Conservation (phyloP, 768 basidiomycete genomes). For the Guyanaporus albipodus region DNA sequence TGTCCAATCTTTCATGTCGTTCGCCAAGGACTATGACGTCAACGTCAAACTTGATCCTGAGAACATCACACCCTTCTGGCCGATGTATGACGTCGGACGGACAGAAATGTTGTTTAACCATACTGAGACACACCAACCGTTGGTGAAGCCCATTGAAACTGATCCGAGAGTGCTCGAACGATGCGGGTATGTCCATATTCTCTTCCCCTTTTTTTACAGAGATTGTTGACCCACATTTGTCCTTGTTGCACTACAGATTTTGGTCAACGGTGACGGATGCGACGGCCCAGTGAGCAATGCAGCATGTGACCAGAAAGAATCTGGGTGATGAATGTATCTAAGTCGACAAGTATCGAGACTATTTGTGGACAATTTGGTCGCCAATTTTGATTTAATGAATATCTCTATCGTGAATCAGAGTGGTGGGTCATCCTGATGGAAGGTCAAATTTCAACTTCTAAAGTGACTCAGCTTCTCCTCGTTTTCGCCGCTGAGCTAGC, state of each 20-base stretch:
- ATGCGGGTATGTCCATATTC: constrained; percentile 12
- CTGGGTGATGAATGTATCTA: no score
- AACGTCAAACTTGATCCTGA: constrained; percentile 16
- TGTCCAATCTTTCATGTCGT: constrained; percentile 23
- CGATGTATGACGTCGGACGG: not conserved
- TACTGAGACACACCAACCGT: constrained; percentile 1
- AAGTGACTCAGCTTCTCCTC: no score
- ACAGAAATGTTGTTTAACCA: constrained; percentile 20
- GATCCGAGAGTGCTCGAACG: constrained; percentile 1
- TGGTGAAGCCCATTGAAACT: not conserved
- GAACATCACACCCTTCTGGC: constrained; percentile 18
- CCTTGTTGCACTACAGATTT: constrained; percentile 11
- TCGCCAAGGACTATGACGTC: constrained; percentile 21
- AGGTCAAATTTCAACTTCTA: no score
- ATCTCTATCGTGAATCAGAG: no score
- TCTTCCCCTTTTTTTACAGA: not conserved
- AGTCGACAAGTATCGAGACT: no score
- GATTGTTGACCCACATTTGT: no score
- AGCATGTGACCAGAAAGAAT: no score
- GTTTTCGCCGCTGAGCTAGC: no score
- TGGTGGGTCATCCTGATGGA: no score
- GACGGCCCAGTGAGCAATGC: constrained; percentile 8
- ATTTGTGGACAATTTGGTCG: no score
- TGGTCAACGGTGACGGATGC: constrained; percentile 9
- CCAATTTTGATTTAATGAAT: no score